Conservation (phyloP, 257 asterid species). For the Coffea eugenioides region DNA sequence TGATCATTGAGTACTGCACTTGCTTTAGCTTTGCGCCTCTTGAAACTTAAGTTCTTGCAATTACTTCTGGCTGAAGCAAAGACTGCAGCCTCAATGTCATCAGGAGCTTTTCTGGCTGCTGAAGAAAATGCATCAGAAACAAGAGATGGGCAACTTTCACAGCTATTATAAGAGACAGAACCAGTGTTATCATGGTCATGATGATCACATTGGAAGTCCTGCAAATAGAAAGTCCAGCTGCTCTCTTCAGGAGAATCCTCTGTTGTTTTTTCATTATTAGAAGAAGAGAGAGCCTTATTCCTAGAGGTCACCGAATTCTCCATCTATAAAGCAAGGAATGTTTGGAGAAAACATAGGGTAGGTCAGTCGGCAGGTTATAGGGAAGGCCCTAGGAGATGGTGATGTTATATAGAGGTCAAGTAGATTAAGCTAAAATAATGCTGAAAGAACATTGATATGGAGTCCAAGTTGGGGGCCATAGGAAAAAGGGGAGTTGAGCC, state of each 20-base stretch:
- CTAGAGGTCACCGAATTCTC: constrained; percentile 15
- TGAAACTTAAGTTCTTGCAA: constrained; percentile 24
- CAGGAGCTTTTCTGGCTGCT: constrained; percentile 33
- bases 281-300: constrained; percentile 1
- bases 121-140: constrained; percentile 69
- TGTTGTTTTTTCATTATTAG: constrained; percentile 14
- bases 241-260: constrained; percentile 58
- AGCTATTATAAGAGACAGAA: constrained; percentile 28
- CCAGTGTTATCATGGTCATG: constrained; percentile 6
- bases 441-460: constrained; percentile 21
- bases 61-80: constrained; percentile 23
- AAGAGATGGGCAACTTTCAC: constrained; percentile 37
- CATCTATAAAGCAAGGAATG: constrained; percentile 5
- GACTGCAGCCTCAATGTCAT: constrained; percentile 9
- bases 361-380: constrained; percentile 16
- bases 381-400: constrained; percentile 2
- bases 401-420: constrained; percentile 31
- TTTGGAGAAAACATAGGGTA: background rate
- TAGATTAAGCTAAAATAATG: constrained; percentile 10
- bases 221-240: constrained; percentile 78
- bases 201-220: constrained; percentile 46
- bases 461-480: constrained; percentile 37
- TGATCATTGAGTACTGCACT: constrained; percentile 26
- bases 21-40: constrained; percentile 45
- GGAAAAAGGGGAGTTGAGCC: constrained; percentile 11